phyloP scores from a whole-genome alignment of 495 filamentous ascomycete genomes.

The Hyaloscypha hepaticicola region DNA sequence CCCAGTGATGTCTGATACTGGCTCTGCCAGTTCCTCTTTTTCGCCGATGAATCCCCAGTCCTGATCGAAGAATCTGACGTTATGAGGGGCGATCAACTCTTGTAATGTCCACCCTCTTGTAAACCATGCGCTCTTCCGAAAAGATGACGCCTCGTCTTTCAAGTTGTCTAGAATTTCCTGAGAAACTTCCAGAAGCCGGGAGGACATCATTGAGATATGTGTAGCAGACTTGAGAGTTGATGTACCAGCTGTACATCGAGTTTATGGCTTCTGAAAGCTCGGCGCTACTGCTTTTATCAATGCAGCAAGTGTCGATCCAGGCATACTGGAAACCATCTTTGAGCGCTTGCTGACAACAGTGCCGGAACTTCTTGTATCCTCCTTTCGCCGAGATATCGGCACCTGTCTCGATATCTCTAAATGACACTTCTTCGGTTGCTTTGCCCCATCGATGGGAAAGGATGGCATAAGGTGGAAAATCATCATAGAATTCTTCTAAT shows the following conservation, averaged over 20 bases:
- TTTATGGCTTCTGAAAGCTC: slow-evolving; percentile 22
- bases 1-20: too few relatives aligned
- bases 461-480: slow-evolving; percentile 29
- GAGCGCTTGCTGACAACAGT: neutral
- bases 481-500: neutral
- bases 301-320: slow-evolving; percentile 46
- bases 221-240: slow-evolving; percentile 33
- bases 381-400: neutral
- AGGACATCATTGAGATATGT: slow-evolving; percentile 36
- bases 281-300: slow-evolving; percentile 23
- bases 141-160: neutral
- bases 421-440: slow-evolving; percentile 25
- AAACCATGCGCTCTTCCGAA: too few relatives aligned
- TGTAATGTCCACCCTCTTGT: neutral
- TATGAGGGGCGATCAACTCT: neutral
- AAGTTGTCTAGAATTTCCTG: neutral
- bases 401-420: slow-evolving; percentile 8
- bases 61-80: slow-evolving; percentile 13
- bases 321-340: slow-evolving; percentile 30
- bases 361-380: slow-evolving; percentile 6
- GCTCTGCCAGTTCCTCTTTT: too few relatives aligned
- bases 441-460: slow-evolving; percentile 32
- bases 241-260: slow-evolving; percentile 41
- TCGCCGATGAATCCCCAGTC: slow-evolving; percentile 25
- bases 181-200: neutral